A percentile compares a stretch with the other conserved stretches of the same genome.
Conservation (phyloP, 257 asterid genomes). For the Catharanthus roseus region DNA sequence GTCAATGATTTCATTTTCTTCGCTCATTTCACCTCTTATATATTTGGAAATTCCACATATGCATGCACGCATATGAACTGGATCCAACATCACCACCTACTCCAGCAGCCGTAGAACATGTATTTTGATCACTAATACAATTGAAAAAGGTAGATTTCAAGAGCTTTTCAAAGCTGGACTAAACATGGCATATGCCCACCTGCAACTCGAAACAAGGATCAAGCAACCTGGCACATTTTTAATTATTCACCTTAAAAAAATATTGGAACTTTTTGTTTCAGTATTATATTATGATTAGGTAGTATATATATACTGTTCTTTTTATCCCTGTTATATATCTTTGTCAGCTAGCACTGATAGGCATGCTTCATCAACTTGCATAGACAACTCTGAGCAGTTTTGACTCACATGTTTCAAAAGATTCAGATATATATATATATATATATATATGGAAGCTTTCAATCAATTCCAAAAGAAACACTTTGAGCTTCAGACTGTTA, state of each 20-base stretch:
- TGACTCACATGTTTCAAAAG: not conserved
- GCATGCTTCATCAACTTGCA: not conserved
- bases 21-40: too few relatives aligned
- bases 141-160: not conserved
- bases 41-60: too few relatives aligned
- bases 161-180: not conserved
- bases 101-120: not conserved
- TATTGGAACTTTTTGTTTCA: too few relatives aligned
- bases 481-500: not conserved
- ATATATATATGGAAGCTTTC: not conserved
- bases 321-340: too few relatives aligned
- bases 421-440: too few relatives aligned
- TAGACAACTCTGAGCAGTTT: not conserved
- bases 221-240: too few relatives aligned
- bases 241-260: too few relatives aligned
- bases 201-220: not conserved
- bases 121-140: not conserved
- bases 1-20: too few relatives aligned
- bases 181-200: conserved; percentile 6
- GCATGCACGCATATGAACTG: too few relatives aligned
- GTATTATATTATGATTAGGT: not conserved
- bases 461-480: not conserved
- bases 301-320: not conserved
- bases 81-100: conserved; percentile 12
- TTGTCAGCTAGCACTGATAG: not conserved